Conservation (phyloP, 176 grass and related monocot genomes). For the Triticum aestivum region DNA sequence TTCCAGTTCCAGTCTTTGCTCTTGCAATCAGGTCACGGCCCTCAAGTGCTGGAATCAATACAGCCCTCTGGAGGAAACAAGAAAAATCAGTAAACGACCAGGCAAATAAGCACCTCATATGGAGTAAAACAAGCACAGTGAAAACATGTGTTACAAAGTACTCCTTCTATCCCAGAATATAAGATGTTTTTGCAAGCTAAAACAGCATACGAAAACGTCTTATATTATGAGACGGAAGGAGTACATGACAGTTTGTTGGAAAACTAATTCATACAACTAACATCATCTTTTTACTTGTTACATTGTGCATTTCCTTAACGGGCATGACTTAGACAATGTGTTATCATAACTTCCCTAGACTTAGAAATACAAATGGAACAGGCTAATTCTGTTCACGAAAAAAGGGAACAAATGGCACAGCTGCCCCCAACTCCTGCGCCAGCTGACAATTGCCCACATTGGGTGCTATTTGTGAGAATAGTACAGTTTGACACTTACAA, state of each 20-base stretch:
- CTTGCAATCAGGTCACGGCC: slow-evolving; percentile 92
- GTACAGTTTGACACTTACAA: not conserved
- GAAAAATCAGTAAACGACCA: slow-evolving; percentile 2
- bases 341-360: not conserved
- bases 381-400: not conserved
- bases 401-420: not conserved
- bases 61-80: slow-evolving; percentile 70
- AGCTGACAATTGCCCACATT: not conserved
- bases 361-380: not conserved
- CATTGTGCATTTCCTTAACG: not conserved
- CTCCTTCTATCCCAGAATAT: too few relatives aligned
- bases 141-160: not conserved
- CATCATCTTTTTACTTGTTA: not conserved
- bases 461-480: not conserved
- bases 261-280: slow-evolving; percentile 1
- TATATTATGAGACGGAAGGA: too few relatives aligned
- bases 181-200: too few relatives aligned
- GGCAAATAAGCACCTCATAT: not conserved
- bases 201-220: too few relatives aligned
- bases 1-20: slow-evolving; percentile 96
- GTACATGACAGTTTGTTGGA: not conserved
- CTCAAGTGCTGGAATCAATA: slow-evolving; percentile 84
- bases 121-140: not conserved
- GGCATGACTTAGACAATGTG: not conserved
- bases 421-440: not conserved